Conservation (phyloP, 305 asterid species). For the Fraxinus floribunda region DNA sequence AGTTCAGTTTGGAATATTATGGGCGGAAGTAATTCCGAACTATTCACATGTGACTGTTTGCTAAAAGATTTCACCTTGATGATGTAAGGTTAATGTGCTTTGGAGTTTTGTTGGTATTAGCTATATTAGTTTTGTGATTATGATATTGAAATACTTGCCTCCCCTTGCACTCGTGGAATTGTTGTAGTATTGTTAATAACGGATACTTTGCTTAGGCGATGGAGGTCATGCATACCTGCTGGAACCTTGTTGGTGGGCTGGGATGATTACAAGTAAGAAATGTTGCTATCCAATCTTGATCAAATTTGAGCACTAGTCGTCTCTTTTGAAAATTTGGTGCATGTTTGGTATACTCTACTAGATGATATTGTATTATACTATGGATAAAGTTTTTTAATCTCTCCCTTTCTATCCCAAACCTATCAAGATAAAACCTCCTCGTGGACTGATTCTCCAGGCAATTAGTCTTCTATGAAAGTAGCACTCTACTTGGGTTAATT, state of each 20-base stretch:
- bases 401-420: background rate
- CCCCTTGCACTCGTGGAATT: background rate
- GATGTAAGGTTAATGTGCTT: background rate
- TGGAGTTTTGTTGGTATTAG: background rate
- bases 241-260: constrained; percentile 87
- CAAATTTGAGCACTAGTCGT: background rate
- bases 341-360: background rate
- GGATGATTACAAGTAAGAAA: constrained; percentile 64
- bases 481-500: background rate
- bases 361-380: background rate
- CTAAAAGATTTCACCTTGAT: background rate
- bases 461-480: background rate
- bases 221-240: constrained; percentile 67
- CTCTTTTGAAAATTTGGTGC: background rate
- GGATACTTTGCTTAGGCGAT: constrained; percentile 45
- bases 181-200: background rate
- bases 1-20: background rate
- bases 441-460: background rate
- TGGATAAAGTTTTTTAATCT: background rate
- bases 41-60: background rate
- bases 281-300: background rate
- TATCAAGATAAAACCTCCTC: background rate
- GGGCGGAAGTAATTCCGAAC: background rate
- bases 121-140: background rate
- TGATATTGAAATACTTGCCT: background rate